Percentiles rank a stretch among this genome's conserved stretches.
phyloP scores from a whole-genome alignment of 495 filamentous ascomycete genomes.

The Penicillium ochrochloron region DNA sequence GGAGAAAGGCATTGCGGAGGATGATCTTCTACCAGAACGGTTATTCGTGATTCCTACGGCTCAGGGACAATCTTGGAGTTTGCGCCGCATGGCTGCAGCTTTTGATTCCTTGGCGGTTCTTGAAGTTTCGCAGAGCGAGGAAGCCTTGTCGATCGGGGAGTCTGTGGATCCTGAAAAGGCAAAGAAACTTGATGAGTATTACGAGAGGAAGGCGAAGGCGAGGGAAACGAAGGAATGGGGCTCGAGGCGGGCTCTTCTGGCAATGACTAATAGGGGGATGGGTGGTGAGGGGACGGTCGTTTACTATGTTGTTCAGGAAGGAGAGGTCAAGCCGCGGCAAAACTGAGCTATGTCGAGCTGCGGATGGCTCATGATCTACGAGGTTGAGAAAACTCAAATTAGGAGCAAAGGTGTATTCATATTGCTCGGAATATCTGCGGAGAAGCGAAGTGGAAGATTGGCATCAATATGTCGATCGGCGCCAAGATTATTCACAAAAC shows the following conservation, averaged over 20 bases:
- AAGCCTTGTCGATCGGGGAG: background rate
- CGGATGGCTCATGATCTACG: background rate
- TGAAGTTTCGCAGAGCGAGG: conserved; percentile 4
- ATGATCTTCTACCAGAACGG: conserved; percentile 59
- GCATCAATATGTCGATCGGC: conserved; percentile 20
- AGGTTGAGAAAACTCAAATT: background rate
- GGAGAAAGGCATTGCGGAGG: conserved; percentile 54
- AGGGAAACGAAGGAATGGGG: conserved; percentile 45
- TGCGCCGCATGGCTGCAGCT: conserved; percentile 73
- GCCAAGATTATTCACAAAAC: conserved; percentile 21
- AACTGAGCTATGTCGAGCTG: conserved; percentile 58
- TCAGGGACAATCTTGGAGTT: conserved; percentile 80
- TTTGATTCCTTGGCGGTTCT: conserved; percentile 70
- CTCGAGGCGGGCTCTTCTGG: conserved; percentile 76
- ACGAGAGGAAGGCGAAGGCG: conserved; percentile 41
- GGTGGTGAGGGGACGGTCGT: conserved; percentile 88
- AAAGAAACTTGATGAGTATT: conserved; percentile 42
- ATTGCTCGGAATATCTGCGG: conserved; percentile 18
- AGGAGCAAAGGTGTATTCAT: conserved; percentile 14
- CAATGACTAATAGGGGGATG: conserved; percentile 65
- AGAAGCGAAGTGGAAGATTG: conserved; percentile 11
- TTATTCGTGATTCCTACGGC: conserved; percentile 90
- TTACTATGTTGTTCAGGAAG: conserved; percentile 95
- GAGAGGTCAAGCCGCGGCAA: conserved; percentile 92
- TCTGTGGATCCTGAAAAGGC: conserved; percentile 31